These are phyloP conservation scores for Ajuga reptans DNA, from an alignment of 305 asterid genomes.

Conservation along the genomic window DNA sequence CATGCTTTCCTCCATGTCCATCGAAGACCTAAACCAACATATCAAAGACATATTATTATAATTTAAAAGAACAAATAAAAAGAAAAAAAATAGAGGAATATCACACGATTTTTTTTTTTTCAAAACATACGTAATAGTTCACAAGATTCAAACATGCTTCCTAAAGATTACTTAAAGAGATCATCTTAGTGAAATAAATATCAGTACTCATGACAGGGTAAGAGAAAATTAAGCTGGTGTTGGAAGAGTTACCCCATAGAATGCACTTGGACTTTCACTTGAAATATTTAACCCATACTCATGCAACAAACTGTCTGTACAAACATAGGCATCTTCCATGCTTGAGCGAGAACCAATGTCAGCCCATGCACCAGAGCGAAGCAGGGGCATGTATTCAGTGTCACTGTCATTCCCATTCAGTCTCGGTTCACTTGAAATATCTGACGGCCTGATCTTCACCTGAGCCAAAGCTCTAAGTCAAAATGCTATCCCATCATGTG, in stretches of 20 bases:
- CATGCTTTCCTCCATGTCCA: conserved; percentile 99
- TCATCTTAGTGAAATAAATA: neutral
- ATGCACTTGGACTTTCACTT: conserved; percentile 49
- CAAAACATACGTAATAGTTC: neutral
- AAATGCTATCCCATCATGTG: conserved; percentile 5
- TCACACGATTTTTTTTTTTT: too few species aligned
- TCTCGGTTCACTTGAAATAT: conserved; percentile 36
- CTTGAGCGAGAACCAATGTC: conserved; percentile 73
- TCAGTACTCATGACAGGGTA: neutral
- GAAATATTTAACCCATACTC: conserved; percentile 38
- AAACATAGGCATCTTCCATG: conserved; percentile 82
- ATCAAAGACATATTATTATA: neutral
- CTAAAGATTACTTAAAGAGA: neutral
- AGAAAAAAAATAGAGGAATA: too few species aligned
- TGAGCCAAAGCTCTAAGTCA: conserved; percentile 34
- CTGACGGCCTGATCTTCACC: conserved; percentile 43
- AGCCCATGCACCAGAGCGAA: conserved; percentile 90
- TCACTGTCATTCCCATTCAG: conserved; percentile 35
- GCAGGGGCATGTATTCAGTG: conserved; percentile 43
- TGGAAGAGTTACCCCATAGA: conserved; percentile 70
- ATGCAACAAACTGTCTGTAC: conserved; percentile 59
- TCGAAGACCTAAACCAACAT: conserved; percentile 64
- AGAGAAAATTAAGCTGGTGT: neutral
- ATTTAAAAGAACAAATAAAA: too few species aligned
- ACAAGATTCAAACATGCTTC: neutral